These are phyloP conservation scores for Isabelozyma heimii DNA, from an alignment of 805 yeast species.

Conservation along the genomic window DNA sequence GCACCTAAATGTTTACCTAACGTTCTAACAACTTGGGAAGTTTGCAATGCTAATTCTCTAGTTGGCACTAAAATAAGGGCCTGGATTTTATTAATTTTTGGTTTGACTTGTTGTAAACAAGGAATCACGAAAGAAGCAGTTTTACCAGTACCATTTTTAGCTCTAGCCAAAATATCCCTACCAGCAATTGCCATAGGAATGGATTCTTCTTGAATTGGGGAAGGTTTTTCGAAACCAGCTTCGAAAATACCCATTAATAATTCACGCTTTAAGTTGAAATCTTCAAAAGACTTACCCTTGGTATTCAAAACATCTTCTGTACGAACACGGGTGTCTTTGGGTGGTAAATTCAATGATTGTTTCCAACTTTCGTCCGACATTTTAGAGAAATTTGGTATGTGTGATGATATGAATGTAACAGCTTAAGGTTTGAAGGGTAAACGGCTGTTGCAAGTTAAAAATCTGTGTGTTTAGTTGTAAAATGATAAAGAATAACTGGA, in stretches of 20 bases:
- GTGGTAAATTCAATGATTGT: constrained; percentile 67
- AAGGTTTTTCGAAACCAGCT: constrained; percentile 97
- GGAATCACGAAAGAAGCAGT: constrained; percentile 98
- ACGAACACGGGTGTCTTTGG: constrained; percentile 89
- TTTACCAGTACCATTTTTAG: constrained; percentile 98
- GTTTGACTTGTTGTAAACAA: constrained; percentile 81
- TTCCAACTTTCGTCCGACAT: constrained; percentile 55
- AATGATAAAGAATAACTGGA: not conserved
- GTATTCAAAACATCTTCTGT: constrained; percentile 94
- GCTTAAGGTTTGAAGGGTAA: not conserved
- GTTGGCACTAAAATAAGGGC: constrained; percentile 94
- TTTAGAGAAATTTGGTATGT: not conserved
- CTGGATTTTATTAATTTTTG: constrained; percentile 81
- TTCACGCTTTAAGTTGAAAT: constrained; percentile 87
- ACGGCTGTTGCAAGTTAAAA: not conserved
- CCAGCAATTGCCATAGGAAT: constrained; percentile 95
- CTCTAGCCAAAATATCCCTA: constrained; percentile 94
- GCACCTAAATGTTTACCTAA: constrained; percentile 90
- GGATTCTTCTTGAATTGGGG: constrained; percentile 96
- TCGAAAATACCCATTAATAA: constrained; percentile 97
- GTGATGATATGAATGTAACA: not conserved
- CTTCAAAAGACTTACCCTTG: constrained; percentile 89
- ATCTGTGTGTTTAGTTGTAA: not conserved
- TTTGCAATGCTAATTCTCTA: constrained; percentile 95
- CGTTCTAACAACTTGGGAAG: constrained; percentile 95